Conservation (phyloP, 495 filamentous ascomycete species). For the Hypoxylon perforatum region DNA sequence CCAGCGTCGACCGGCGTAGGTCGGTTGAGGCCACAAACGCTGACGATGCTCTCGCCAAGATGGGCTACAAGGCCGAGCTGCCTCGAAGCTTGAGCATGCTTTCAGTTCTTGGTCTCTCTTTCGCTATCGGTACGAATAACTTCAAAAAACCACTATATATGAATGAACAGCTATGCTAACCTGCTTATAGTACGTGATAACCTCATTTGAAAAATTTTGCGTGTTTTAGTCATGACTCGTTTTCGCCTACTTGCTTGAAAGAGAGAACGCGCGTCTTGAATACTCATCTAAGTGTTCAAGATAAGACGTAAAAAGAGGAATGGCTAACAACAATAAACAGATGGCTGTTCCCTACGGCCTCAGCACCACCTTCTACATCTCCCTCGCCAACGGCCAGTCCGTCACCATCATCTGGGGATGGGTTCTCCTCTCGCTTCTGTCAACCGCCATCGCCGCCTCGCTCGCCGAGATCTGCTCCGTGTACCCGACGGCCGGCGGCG, state of each 20-base stretch:
- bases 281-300: slow-evolving; percentile 34
- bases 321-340: slow-evolving; percentile 12
- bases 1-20: slow-evolving; percentile 28
- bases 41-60: slow-evolving; percentile 67
- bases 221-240: slow-evolving; percentile 2
- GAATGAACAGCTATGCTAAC: slow-evolving; percentile 38
- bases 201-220: slow-evolving; percentile 11
- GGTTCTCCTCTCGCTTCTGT: slow-evolving; percentile 69
- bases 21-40: slow-evolving; percentile 36
- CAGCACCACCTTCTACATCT: slow-evolving; percentile 72
- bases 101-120: slow-evolving; percentile 70
- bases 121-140: slow-evolving; percentile 35
- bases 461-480: slow-evolving; percentile 77
- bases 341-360: slow-evolving; percentile 45
- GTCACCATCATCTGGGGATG: slow-evolving; percentile 61
- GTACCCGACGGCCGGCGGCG: slow-evolving; percentile 71
- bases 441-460: slow-evolving; percentile 66
- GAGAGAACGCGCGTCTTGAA: slow-evolving; percentile 1
- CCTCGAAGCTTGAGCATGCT: slow-evolving; percentile 72
- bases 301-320: slow-evolving; percentile 32
- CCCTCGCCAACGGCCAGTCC: slow-evolving; percentile 71
- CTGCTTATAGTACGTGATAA: slow-evolving; percentile 40
- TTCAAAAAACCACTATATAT: background rate
- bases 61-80: slow-evolving; percentile 74
- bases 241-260: background rate